Percentiles rank a stretch among this genome's conserved stretches.
phyloP scores from a whole-genome alignment of 225 moss, liverwort and hornwort species.

The Pseudisothecium myosuroides region DNA sequence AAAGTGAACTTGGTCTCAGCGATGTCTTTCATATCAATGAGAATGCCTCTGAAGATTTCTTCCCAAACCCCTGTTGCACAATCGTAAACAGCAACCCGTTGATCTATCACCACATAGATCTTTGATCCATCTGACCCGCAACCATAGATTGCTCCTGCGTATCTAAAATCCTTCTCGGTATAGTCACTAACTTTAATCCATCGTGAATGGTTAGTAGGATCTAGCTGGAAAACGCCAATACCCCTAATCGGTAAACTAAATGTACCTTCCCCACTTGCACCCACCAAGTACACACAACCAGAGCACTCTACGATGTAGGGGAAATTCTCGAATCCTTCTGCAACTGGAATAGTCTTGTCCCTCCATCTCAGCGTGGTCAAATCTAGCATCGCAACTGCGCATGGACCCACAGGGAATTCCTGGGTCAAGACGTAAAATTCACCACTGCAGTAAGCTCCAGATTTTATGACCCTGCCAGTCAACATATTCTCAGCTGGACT shows the following conservation, averaged over 20 bases:
- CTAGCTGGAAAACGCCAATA: constrained; percentile 21
- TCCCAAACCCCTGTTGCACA: constrained; percentile 7
- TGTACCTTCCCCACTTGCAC: background rate
- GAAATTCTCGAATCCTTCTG: background rate
- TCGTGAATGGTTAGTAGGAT: background rate
- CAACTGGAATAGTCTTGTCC: background rate
- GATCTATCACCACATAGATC: constrained; percentile 17
- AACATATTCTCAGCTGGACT: background rate
- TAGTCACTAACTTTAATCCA: constrained; percentile 28
- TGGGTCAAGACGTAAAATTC: constrained; percentile 7
- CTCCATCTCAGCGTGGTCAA: constrained; percentile 11
- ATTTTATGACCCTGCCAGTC: background rate
- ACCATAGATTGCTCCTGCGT: constrained; percentile 3
- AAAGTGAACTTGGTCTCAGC: constrained; percentile 16
- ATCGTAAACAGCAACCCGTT: constrained; percentile 14
- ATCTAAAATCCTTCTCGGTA: background rate
- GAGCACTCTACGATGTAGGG: constrained; percentile 14
- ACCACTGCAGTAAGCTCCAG: constrained; percentile 10
- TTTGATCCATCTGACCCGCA: constrained; percentile 4
- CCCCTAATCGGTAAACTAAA: background rate
- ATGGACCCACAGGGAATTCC: background rate
- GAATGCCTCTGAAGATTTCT: constrained; percentile 3
- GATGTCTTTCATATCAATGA: constrained; percentile 20
- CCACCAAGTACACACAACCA: constrained; percentile 16
- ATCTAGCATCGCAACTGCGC: constrained; percentile 5